Evolutionary conservation across 176 grass and related monocot genomes (phyloP).

Genomic region (Chrysopogon serrulatus): DNA sequence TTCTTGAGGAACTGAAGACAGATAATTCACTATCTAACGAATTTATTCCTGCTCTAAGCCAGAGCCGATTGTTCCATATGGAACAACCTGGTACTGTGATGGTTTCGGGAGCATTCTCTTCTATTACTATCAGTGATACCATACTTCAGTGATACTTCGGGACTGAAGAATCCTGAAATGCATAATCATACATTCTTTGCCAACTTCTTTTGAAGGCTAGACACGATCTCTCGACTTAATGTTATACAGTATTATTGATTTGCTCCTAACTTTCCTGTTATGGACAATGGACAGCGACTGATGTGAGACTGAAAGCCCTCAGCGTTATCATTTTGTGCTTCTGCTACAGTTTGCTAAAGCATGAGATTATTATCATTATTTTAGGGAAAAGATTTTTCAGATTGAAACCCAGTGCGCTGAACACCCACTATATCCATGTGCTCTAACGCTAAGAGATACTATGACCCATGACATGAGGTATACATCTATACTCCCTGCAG

Average conservation of each 20-base stretch:
- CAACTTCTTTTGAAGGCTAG: neutral
- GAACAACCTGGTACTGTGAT: neutral
- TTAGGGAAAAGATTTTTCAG: neutral
- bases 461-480: conserved; percentile 18
- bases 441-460: neutral
- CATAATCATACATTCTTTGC: neutral
- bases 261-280: neutral
- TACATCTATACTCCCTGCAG: conserved; percentile 16
- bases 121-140: neutral
- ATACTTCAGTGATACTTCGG: neutral
- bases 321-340: neutral
- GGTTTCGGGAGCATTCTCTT: neutral
- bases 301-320: neutral
- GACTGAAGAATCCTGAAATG: neutral
- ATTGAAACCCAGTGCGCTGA: conserved; percentile 23
- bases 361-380: neutral
- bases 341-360: neutral
- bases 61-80: neutral
- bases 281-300: neutral
- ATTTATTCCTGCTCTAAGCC: neutral
- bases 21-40: neutral
- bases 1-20: neutral
- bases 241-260: neutral
- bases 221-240: neutral
- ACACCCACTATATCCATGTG: conserved; percentile 23